Conservation (phyloP, 2,329 filamentous ascomycete species). For the Alternaria panax region DNA sequence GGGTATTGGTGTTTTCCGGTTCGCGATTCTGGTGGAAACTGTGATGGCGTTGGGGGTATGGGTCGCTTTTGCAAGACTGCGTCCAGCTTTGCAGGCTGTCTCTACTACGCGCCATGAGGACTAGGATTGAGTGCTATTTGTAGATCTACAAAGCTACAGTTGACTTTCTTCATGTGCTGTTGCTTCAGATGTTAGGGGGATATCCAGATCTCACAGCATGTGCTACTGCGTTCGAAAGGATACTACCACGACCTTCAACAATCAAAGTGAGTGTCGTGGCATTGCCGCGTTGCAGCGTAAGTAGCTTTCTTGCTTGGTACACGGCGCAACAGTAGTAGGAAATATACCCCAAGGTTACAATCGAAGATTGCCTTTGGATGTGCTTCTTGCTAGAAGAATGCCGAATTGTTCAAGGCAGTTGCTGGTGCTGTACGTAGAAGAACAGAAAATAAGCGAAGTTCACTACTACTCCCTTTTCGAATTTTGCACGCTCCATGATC, state of each 20-base stretch:
- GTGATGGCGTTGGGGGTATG: conserved; percentile 33
- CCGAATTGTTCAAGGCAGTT: too few species aligned
- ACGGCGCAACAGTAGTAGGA: too few species aligned
- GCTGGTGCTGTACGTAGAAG: too few species aligned
- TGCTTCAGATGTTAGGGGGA: background rate
- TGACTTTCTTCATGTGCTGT: accelerated
- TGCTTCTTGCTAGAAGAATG: too few species aligned
- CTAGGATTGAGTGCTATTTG: background rate
- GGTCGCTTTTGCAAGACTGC: conserved; percentile 26
- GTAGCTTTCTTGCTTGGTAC: too few species aligned
- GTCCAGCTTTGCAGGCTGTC: background rate
- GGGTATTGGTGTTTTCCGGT: conserved; percentile 52
- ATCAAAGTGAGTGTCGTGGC: too few species aligned
- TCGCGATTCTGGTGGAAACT: conserved; percentile 35
- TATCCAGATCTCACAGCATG: background rate
- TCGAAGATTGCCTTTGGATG: too few species aligned
- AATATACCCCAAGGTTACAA: too few species aligned
- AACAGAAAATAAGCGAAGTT: too few species aligned
- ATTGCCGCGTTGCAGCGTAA: too few species aligned
- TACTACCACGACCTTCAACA: too few species aligned
- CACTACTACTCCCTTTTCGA: too few species aligned
- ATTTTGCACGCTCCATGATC: accelerated
- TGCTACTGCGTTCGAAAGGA: background rate
- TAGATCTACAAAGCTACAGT: background rate
- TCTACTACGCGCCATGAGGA: background rate